A percentile compares a stretch with the other conserved stretches of the same genome.
Conservation (phyloP, 139 green algal species). For the Chlamydomonas asymmetrica region DNA sequence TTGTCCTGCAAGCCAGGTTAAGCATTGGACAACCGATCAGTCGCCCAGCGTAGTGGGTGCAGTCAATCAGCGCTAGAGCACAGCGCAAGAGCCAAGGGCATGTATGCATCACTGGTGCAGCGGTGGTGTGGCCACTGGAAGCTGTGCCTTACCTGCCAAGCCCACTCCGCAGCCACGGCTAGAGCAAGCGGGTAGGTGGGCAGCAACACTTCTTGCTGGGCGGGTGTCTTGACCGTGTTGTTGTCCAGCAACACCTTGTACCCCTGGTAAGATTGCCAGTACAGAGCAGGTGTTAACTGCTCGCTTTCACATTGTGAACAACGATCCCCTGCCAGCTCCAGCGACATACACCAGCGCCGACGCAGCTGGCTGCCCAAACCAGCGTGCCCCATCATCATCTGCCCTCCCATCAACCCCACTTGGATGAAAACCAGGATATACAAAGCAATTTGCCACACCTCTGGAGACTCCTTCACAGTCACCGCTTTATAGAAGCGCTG, state of each 20-base stretch:
- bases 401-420: too few species aligned
- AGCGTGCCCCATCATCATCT: too few species aligned
- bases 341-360: too few species aligned
- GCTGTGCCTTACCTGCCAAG: constrained; percentile 71
- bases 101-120: neutral
- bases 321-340: too few species aligned
- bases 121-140: neutral
- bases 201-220: constrained; percentile 59
- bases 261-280: too few species aligned
- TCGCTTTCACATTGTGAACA: too few species aligned
- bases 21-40: neutral
- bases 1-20: constrained; percentile 13
- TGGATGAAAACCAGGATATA: too few species aligned
- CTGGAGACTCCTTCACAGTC: too few species aligned
- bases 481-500: too few species aligned
- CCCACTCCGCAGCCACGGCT: constrained; percentile 91
- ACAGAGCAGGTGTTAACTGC: too few species aligned
- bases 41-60: neutral
- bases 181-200: constrained; percentile 71
- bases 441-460: too few species aligned
- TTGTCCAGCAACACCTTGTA: constrained; percentile 69
- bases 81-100: neutral
- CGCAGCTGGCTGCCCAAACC: too few species aligned
- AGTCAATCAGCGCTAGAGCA: neutral
- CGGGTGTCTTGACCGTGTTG: constrained; percentile 74